phyloP scores from a whole-genome alignment of 73 alveolate species.

The Tetrahymena borealis region DNA sequence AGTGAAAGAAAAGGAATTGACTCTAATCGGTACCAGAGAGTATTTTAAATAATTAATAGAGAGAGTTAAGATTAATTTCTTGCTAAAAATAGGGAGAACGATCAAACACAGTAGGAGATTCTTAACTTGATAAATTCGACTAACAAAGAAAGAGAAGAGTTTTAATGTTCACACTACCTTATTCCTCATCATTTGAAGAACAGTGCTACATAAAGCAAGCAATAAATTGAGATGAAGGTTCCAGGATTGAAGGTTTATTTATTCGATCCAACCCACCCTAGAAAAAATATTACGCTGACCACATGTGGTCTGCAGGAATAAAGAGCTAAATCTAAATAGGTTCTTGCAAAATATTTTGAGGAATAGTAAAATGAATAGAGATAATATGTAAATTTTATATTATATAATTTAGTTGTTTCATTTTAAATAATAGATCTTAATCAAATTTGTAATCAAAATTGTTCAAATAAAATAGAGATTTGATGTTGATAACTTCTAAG shows the following conservation, averaged over 20 bases:
- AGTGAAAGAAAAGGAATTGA: conserved; percentile 29
- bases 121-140: conserved; percentile 13
- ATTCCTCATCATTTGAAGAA: conserved; percentile 23
- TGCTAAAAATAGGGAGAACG: conserved; percentile 1
- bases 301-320: conserved; percentile 7
- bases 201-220: conserved; percentile 6
- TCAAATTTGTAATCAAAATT: not conserved
- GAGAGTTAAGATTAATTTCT: not conserved
- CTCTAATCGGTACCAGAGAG: conserved; percentile 30
- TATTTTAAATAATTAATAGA: not conserved
- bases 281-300: conserved; percentile 30
- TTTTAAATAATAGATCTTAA: not conserved
- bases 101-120: not conserved
- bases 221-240: conserved; percentile 10
- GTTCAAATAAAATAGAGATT: not conserved
- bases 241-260: conserved; percentile 24
- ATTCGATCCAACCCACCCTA: conserved; percentile 42
- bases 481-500: conserved; percentile 29
- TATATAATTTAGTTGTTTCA: not conserved
- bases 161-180: conserved; percentile 8
- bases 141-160: conserved; percentile 23
- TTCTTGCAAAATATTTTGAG: not conserved
- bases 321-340: not conserved
- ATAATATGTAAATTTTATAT: not conserved
- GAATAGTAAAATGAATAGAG: conserved; percentile 2